phyloP scores from a whole-genome alignment of 1,284 basidiomycete species.

The Athelia psychrophila region DNA sequence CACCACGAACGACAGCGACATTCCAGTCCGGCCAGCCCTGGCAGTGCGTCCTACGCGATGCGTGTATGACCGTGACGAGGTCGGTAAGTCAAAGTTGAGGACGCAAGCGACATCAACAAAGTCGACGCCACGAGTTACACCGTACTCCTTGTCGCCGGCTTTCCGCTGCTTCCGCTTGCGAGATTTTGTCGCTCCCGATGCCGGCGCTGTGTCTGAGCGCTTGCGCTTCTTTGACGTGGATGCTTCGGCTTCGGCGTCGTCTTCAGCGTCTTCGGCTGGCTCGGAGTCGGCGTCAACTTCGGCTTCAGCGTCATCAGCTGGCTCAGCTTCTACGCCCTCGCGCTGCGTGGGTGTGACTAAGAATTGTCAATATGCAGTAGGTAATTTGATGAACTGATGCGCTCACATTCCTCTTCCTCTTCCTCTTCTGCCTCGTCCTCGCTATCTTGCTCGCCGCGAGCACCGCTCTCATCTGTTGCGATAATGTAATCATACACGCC shows the following conservation, averaged over 20 bases:
- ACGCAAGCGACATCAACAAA: conserved; percentile 98
- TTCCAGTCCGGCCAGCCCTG: conserved; percentile 91
- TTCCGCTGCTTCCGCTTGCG: conserved; percentile 38
- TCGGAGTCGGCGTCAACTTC: conserved; percentile 10
- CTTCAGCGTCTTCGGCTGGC: conserved; percentile 14
- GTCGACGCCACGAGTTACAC: conserved; percentile 95
- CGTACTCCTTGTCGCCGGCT: conserved; percentile 75
- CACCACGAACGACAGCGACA: conserved; percentile 90
- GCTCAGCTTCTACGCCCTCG: conserved; percentile 23
- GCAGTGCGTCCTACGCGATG: conserved; percentile 97
- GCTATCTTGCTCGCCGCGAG: conserved; percentile 50
- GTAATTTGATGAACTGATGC: not conserved
- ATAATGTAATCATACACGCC: conserved; percentile 99
- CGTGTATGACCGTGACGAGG: conserved; percentile 87
- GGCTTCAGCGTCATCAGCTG: conserved; percentile 14
- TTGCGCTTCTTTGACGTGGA: conserved; percentile 34
- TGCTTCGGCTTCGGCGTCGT: conserved; percentile 6
- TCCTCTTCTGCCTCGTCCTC: conserved; percentile 39
- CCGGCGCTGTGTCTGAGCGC: conserved; percentile 29
- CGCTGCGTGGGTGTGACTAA: conserved; percentile 59
- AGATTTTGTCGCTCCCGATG: conserved; percentile 25
- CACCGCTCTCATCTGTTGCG: conserved; percentile 88
- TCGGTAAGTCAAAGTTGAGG: conserved; percentile 96
- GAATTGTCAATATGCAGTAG: conserved; percentile 4
- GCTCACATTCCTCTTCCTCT: conserved; percentile 38